A percentile compares a stretch with the other conserved stretches of the same genome.
phyloP scores from a whole-genome alignment of 2,329 filamentous ascomycete species.

The Leptosphaerulina australis region DNA sequence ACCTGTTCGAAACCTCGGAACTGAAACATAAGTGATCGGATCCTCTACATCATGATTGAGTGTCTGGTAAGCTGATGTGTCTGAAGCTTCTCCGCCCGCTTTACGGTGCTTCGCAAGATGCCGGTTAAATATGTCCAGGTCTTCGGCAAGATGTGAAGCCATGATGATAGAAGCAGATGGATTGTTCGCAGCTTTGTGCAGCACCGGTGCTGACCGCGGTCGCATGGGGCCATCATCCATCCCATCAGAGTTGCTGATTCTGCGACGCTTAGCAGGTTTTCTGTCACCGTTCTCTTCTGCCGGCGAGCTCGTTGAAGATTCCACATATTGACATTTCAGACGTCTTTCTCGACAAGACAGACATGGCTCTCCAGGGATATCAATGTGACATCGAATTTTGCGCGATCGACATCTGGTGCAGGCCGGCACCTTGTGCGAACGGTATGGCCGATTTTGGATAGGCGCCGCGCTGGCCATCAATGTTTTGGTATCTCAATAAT shows the following conservation, averaged over 20 bases:
- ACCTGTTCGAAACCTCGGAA: conserved; percentile 58
- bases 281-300: conserved; percentile 32
- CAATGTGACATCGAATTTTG: conserved; percentile 52
- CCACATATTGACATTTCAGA: conserved; percentile 47
- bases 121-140: conserved; percentile 49
- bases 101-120: conserved; percentile 46
- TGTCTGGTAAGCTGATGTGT: conserved; percentile 55
- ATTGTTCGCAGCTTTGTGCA: conserved; percentile 39
- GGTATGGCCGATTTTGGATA: conserved; percentile 49
- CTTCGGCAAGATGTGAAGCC: conserved; percentile 51
- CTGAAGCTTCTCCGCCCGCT: conserved; percentile 32
- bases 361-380: conserved; percentile 49
- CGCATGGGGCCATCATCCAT: conserved; percentile 26
- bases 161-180: conserved; percentile 49
- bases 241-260: conserved; percentile 33
- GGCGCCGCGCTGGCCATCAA: conserved; percentile 42
- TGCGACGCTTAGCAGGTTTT: conserved; percentile 35
- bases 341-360: conserved; percentile 48
- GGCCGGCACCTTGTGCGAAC: conserved; percentile 52
- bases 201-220: conserved; percentile 32
- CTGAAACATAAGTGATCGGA: conserved; percentile 52
- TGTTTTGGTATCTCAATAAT: not conserved
- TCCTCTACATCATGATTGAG: conserved; percentile 54
- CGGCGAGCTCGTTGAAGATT: conserved; percentile 32
- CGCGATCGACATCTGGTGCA: conserved; percentile 50